phyloP scores from a whole-genome alignment of 495 filamentous ascomycete genomes.

The Hypoxylon intermedium region DNA sequence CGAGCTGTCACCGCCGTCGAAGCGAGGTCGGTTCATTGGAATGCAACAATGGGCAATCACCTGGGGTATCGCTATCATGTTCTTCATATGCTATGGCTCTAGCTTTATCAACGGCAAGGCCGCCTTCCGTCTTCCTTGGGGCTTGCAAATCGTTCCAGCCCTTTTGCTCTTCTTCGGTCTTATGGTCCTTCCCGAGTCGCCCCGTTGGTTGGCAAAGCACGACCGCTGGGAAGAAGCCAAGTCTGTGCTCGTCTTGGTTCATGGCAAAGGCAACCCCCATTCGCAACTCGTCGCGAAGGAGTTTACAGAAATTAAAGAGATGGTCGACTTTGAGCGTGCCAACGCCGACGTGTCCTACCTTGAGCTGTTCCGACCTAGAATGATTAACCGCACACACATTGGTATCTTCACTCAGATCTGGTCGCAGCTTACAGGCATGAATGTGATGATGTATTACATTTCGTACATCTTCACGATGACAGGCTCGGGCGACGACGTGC shows the following conservation, averaged over 20 bases:
- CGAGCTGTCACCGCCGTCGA: constrained; percentile 71
- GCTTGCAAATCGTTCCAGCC: constrained; percentile 75
- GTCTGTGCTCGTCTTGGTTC: constrained; percentile 68
- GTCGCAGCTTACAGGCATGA: constrained; percentile 85
- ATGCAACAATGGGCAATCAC: constrained; percentile 82
- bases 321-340: constrained; percentile 71
- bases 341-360: constrained; percentile 69
- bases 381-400: constrained; percentile 77
- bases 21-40: constrained; percentile 74
- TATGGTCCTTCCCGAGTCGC: constrained; percentile 74
- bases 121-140: constrained; percentile 79
- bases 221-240: constrained; percentile 77
- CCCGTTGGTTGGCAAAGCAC: constrained; percentile 76
- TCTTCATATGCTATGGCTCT: constrained; percentile 78
- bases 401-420: constrained; percentile 84
- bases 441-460: constrained; percentile 79
- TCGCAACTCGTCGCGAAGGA: constrained; percentile 69
- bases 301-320: constrained; percentile 71
- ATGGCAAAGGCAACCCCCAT: constrained; percentile 69
- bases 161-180: constrained; percentile 68
- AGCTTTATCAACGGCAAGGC: constrained; percentile 67
- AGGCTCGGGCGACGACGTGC: constrained; percentile 64
- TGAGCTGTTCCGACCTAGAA: constrained; percentile 72
- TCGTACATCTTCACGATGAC: constrained; percentile 78
- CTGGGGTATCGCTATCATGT: constrained; percentile 86